Percentiles rank a stretch among this genome's conserved stretches.
Evolutionary conservation across 2,329 filamentous ascomycete species (phyloP).

Genomic region (Colletotrichum cereale): DNA sequence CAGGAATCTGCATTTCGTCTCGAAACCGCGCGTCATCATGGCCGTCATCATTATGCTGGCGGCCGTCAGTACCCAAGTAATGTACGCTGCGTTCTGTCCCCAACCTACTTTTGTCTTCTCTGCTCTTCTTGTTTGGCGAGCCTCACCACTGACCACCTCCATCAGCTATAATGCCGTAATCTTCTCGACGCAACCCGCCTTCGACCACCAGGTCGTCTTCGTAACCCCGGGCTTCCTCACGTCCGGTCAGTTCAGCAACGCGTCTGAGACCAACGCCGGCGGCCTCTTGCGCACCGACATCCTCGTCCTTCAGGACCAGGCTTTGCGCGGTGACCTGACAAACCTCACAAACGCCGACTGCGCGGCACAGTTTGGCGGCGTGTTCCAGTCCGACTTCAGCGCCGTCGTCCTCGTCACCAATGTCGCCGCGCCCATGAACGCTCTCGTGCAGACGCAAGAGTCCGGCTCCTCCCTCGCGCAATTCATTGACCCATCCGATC

Average conservation of each 20-base stretch:
- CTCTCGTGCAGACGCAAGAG: slow-evolving; percentile 51
- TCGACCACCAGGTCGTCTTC: slow-evolving; percentile 50
- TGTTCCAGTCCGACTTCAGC: slow-evolving; percentile 50
- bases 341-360: slow-evolving; percentile 51
- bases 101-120: not conserved
- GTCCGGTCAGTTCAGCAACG: slow-evolving; percentile 54
- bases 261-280: slow-evolving; percentile 50
- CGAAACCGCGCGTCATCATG: slow-evolving; percentile 54
- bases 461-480: slow-evolving; percentile 44
- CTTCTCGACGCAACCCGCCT: slow-evolving; percentile 54
- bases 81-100: slow-evolving; percentile 52
- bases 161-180: slow-evolving; percentile 65
- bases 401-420: slow-evolving; percentile 52
- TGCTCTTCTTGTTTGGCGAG: not conserved
- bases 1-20: slow-evolving; percentile 61
- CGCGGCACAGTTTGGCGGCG: slow-evolving; percentile 48
- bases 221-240: slow-evolving; percentile 52
- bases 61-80: slow-evolving; percentile 62
- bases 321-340: slow-evolving; percentile 46
- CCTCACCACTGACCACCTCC: slow-evolving; percentile 42
- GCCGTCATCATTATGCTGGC: slow-evolving; percentile 55
- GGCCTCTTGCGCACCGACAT: slow-evolving; percentile 51
- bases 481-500: slow-evolving; percentile 27
- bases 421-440: slow-evolving; percentile 43
- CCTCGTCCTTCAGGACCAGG: slow-evolving; percentile 51